Evolutionary conservation across 164 flowering plant species (phyloP), one percentile per base, ranked within the genome.

Genomic region (Annona squamosa): DNA sequence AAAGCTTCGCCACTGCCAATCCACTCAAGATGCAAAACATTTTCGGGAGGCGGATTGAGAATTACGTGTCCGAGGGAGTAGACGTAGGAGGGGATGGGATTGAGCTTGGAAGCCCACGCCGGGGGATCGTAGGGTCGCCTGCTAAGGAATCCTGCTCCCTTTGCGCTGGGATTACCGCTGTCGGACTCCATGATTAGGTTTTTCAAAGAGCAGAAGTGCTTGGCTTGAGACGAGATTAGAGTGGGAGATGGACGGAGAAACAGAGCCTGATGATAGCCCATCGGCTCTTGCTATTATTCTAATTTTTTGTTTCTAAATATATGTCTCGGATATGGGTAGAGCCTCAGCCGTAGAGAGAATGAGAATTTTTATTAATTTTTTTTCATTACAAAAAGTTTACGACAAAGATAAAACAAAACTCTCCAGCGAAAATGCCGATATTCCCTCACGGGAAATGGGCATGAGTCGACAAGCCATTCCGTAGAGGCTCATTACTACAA

Each of bases 81-180:
- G 77, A 68, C 62, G 61, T 87, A 88, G 67, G 91, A 84, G 62
- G 98, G 98, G 42, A 88, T 61, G 6, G 94, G 96, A 43, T 71
- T 65, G 79, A 94, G 94, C 78, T 87, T 86, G 43, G 90, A 76
- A 52, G 97, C 98, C 98, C 98, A 94, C 0, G 91, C 73, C 45
- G 98, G 97, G 61, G 97, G 88, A 3, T 72, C 19, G 78, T 91
- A 94, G 13, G 88, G 80, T 68, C 81, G 85, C 84, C 76, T 81
- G 43, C 79, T 68, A 44, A 91, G 88, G 74, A 90, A 91, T 3
- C 81, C 83, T 26, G 45, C 59, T 26, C 5, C 45, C 18, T 2
- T 59, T 9, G 56, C 48, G 16, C 18, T 43, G 16, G 48, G 7
- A 9, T 57, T 57, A 13, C 56, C 18, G 18, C 66, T 6, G 4